phyloP scores from a whole-genome alignment of 1,284 basidiomycete genomes.

The Naganishia liquefaciens region DNA sequence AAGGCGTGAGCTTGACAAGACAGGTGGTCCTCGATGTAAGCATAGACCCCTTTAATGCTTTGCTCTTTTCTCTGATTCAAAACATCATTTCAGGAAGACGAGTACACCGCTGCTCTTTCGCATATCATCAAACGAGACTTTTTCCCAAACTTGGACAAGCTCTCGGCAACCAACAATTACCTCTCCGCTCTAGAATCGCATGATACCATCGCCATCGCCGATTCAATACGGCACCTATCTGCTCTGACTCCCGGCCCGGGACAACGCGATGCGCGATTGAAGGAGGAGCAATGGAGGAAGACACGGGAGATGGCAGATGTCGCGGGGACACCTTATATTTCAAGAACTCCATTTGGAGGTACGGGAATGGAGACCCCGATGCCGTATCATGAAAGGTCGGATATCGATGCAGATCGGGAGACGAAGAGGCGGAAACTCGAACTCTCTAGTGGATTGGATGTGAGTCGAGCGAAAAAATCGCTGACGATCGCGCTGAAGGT shows the following conservation, averaged over 20 bases:
- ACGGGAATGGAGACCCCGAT: conserved; percentile 49
- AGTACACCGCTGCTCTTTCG: conserved; percentile 88
- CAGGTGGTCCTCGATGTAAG: conserved; percentile 32
- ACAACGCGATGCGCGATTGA: conserved; percentile 19
- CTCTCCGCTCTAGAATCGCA: conserved; percentile 72
- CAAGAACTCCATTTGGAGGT: conserved; percentile 47
- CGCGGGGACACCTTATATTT: conserved; percentile 47
- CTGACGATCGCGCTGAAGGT: not conserved
- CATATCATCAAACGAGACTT: conserved; percentile 95
- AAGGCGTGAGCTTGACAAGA: conserved; percentile 24
- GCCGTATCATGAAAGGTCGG: conserved; percentile 1
- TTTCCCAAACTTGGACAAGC: conserved; percentile 85
- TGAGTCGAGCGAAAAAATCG: not conserved
- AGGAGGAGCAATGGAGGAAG: conserved; percentile 15
- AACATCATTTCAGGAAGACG: conserved; percentile 67
- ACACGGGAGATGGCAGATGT: conserved; percentile 37
- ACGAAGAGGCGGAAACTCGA: conserved; percentile 26
- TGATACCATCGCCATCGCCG: conserved; percentile 70
- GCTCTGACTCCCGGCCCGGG: conserved; percentile 58
- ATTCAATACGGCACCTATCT: conserved; percentile 71
- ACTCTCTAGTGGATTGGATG: conserved; percentile 26
- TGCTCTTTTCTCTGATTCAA: not conserved
- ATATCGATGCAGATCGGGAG: conserved; percentile 12
- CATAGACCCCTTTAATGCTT: not conserved
- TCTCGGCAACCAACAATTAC: conserved; percentile 82